phyloP scores from a whole-genome alignment of 1,284 basidiomycete genomes.

The Ganoderma meredithae region DNA sequence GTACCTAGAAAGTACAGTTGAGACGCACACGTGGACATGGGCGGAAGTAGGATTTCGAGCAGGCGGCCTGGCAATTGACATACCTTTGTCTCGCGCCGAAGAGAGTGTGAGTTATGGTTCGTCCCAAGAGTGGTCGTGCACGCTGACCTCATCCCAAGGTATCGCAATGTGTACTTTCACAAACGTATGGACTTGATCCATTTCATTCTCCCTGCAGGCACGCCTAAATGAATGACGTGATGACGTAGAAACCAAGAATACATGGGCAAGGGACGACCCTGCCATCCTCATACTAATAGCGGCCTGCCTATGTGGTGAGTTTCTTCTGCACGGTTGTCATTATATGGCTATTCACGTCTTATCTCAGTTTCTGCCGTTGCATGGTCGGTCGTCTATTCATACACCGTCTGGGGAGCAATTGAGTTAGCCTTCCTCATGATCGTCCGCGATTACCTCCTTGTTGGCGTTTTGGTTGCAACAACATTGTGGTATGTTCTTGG shows the following conservation, averaged over 20 bases:
- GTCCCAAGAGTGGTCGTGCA: conserved; percentile 12
- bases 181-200: conserved; percentile 65
- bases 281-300: conserved; percentile 89
- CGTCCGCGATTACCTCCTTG: conserved; percentile 84
- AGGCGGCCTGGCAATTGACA: conserved; percentile 93
- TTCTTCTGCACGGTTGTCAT: not conserved
- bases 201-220: not conserved
- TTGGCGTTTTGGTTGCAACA: conserved; percentile 78
- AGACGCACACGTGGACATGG: conserved; percentile 9
- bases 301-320: conserved; percentile 76
- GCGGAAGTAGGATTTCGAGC: conserved; percentile 84
- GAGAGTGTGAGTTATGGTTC: conserved; percentile 74
- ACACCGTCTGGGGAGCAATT: conserved; percentile 61
- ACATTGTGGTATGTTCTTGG: conserved; percentile 69
- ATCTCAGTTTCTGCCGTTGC: conserved; percentile 74
- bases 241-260: conserved; percentile 91
- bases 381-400: conserved; percentile 88
- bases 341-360: conserved; percentile 12
- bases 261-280: conserved; percentile 95
- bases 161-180: conserved; percentile 92
- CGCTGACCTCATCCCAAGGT: conserved; percentile 51
- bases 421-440: conserved; percentile 82
- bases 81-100: conserved; percentile 91
- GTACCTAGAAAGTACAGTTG: conserved; percentile 28
- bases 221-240: conserved; percentile 5